Percentiles rank a stretch among this genome's conserved stretches.
These are phyloP conservation scores for Plenodomus lindquistii DNA, from an alignment of 2,329 filamentous ascomycete species.

Conservation along the genomic window DNA sequence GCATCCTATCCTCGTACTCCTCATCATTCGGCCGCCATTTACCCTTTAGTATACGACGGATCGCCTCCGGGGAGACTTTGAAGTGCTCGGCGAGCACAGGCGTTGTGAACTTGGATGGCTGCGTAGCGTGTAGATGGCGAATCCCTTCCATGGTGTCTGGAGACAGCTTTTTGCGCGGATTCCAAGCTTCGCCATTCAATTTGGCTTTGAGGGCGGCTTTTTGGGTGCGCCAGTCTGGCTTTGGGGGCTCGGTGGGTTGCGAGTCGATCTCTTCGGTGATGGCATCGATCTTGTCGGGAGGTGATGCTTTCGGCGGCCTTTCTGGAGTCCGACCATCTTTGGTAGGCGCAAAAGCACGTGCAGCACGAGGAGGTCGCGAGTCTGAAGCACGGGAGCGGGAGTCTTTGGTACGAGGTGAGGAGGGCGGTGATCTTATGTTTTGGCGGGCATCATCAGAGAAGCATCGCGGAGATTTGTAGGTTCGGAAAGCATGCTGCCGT, in stretches of 20 bases:
- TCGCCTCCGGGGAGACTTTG: conserved; percentile 82
- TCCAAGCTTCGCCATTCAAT: conserved; percentile 76
- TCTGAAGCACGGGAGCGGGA: too few relatives aligned
- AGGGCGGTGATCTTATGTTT: not conserved
- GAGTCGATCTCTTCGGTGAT: conserved; percentile 32
- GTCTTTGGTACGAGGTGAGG: not conserved
- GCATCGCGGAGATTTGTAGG: conserved; percentile 15
- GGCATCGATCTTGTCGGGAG: conserved; percentile 17
- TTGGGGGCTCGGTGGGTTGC: conserved; percentile 21
- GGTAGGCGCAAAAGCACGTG: conserved; percentile 1
- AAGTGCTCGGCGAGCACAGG: conserved; percentile 75
- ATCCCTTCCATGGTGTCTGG: conserved; percentile 93
- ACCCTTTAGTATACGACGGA: conserved; percentile 81
- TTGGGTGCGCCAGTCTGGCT: conserved; percentile 71
- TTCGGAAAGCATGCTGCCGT: conserved; percentile 4
- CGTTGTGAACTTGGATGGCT: conserved; percentile 78
- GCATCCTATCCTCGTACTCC: conserved; percentile 48
- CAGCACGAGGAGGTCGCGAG: too few relatives aligned
- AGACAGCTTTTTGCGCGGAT: conserved; percentile 81
- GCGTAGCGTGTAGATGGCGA: conserved; percentile 75
- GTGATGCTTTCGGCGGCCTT: not conserved
- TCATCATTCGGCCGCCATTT: conserved; percentile 68
- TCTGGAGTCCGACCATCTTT: not conserved
- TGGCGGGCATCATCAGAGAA: conserved; percentile 9
- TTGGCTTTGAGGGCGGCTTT: conserved; percentile 77